These are phyloP conservation scores for Rauvolfia tetraphylla DNA, from an alignment of 257 asterid genomes.

Conservation along the genomic window DNA sequence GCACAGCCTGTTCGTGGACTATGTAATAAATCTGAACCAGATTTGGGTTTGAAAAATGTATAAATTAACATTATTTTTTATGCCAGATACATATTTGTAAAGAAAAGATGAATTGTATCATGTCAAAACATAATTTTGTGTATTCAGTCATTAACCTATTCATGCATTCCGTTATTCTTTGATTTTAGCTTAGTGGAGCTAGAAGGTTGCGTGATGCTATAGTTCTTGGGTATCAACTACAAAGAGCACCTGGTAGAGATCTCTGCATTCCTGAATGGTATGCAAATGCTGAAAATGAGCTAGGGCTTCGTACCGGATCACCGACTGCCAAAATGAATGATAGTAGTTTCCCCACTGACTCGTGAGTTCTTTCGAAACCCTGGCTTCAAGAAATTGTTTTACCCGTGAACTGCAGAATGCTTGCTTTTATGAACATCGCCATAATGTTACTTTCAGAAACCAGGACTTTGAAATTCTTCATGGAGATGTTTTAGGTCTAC, in stretches of 20 bases:
- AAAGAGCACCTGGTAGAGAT: constrained; percentile 92
- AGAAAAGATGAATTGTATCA: background rate
- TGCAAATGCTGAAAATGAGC: constrained; percentile 91
- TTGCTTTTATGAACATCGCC: constrained; percentile 6
- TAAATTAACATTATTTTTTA: background rate
- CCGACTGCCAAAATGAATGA: constrained; percentile 52
- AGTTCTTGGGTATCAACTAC: constrained; percentile 92
- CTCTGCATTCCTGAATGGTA: constrained; percentile 97
- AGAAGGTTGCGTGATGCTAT: constrained; percentile 97
- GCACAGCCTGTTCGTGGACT: background rate
- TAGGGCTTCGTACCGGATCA: constrained; percentile 83
- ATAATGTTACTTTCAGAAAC: constrained; percentile 33
- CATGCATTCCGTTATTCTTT: background rate
- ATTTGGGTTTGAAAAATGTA: background rate
- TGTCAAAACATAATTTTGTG: background rate
- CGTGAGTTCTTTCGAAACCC: constrained; percentile 45
- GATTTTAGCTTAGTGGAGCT: constrained; percentile 75
- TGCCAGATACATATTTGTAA: background rate
- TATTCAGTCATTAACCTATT: background rate
- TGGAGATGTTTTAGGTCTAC: constrained; percentile 83
- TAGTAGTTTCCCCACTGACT: constrained; percentile 33
- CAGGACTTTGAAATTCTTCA: constrained; percentile 80
- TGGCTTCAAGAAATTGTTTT: constrained; percentile 15
- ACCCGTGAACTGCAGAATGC: constrained; percentile 11
- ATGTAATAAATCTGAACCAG: background rate